Percentiles rank a stretch among this genome's conserved stretches.
These are phyloP conservation scores for Vairimorpha apis DNA, from an alignment of 371 early-diverging fungal genomes.

Conservation along the genomic window DNA sequence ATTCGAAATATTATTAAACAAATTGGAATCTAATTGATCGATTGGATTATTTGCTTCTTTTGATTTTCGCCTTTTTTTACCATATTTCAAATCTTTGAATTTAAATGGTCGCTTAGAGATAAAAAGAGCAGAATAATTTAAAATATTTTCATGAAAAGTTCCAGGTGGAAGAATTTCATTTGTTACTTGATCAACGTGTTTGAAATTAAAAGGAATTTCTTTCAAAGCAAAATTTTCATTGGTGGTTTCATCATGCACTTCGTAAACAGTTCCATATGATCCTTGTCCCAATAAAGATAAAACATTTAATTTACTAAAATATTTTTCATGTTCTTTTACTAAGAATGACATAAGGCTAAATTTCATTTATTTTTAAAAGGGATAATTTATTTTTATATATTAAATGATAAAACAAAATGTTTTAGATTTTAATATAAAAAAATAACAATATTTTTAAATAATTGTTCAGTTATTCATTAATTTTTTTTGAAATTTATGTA, in stretches of 20 bases:
- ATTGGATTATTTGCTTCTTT: too few relatives aligned
- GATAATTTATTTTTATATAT: too few relatives aligned
- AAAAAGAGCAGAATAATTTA: not conserved
- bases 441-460: too few relatives aligned
- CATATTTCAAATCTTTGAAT: too few relatives aligned
- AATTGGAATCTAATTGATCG: too few relatives aligned
- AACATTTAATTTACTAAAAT: constrained; percentile 6
- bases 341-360: constrained; percentile 10
- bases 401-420: too few relatives aligned
- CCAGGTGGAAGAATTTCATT: not conserved
- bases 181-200: not conserved
- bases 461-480: too few relatives aligned
- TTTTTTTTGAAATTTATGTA: too few relatives aligned
- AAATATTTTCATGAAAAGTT: not conserved
- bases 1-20: too few relatives aligned
- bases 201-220: not conserved
- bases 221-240: constrained; percentile 13
- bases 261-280: constrained; percentile 14
- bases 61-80: too few relatives aligned
- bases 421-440: too few relatives aligned
- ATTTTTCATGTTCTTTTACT: constrained; percentile 2
- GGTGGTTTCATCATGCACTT: not conserved
- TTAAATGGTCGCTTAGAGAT: not conserved
- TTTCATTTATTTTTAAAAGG: too few relatives aligned
- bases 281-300: not conserved